Conservation (phyloP, 306 rosid species). For the Vigna hirtella region DNA sequence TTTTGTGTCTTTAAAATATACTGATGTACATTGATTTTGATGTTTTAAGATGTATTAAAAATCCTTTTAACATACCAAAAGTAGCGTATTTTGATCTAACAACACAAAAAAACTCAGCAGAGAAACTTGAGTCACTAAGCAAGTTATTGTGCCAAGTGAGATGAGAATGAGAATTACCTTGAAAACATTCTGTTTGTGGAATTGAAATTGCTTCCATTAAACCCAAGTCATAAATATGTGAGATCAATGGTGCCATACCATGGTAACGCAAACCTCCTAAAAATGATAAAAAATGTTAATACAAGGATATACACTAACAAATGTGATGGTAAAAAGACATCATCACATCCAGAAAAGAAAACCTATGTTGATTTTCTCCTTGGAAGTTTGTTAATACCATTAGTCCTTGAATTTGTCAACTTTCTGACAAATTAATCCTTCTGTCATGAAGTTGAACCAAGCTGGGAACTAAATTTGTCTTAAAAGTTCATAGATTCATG, state of each 20-base stretch:
- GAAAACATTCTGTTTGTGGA: conserved; percentile 91
- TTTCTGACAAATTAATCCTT: neutral
- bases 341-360: neutral
- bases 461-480: neutral
- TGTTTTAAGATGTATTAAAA: too few relatives aligned
- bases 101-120: too few relatives aligned
- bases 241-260: conserved; percentile 95
- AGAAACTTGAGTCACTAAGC: too few relatives aligned
- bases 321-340: neutral
- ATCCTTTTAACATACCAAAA: too few relatives aligned
- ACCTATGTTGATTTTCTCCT: neutral
- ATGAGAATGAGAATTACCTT: conserved; percentile 51
- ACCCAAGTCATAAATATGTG: conserved; percentile 86
- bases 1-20: too few relatives aligned
- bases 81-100: too few relatives aligned
- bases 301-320: neutral
- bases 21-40: too few relatives aligned
- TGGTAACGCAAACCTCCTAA: conserved; percentile 98
- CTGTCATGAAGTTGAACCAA: neutral
- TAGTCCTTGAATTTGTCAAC: neutral
- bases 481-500: neutral
- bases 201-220: conserved; percentile 90
- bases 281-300: conserved; percentile 18
- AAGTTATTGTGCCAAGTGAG: too few relatives aligned
- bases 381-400: neutral